A percentile compares a stretch with the other conserved stretches of the same genome.
These are phyloP conservation scores for Helminthosporium solani DNA, from an alignment of 2,329 filamentous ascomycete genomes.

Conservation along the genomic window DNA sequence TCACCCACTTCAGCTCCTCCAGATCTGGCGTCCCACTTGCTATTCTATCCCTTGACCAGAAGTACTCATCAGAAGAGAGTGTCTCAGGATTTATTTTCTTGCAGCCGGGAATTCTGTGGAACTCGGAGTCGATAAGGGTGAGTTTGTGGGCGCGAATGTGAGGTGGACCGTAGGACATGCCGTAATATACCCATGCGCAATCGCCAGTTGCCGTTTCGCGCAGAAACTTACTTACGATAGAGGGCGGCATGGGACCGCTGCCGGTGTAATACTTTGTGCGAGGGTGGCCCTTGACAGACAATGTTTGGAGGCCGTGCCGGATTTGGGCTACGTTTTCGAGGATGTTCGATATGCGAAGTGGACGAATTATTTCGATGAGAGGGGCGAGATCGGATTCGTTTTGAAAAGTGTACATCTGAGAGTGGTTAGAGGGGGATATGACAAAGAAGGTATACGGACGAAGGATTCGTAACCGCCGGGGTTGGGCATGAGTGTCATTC, in stretches of 20 bases:
- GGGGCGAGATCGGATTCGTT: conserved; percentile 52
- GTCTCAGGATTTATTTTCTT: conserved; percentile 16
- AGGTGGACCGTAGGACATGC: conserved; percentile 20
- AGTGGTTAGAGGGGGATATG: neutral
- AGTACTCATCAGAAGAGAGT: conserved; percentile 20
- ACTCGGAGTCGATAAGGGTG: conserved; percentile 18
- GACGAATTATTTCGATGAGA: conserved; percentile 53
- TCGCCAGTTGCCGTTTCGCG: conserved; percentile 16
- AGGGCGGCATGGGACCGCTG: conserved; percentile 14
- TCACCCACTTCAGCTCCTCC: conserved; percentile 42
- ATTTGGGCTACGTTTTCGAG: conserved; percentile 25
- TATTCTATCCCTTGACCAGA: conserved; percentile 20
- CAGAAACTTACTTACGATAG: conserved; percentile 12
- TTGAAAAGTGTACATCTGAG: conserved; percentile 44
- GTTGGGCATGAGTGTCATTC: conserved; percentile 41
- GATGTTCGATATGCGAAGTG: conserved; percentile 35
- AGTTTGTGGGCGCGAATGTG: conserved; percentile 19
- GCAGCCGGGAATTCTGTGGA: conserved; percentile 16
- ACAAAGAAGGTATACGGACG: neutral
- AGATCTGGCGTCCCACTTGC: conserved; percentile 25
- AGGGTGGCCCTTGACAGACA: conserved; percentile 19
- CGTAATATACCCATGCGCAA: conserved; percentile 23
- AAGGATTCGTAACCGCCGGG: conserved; percentile 21
- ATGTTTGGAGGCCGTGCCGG: conserved; percentile 20
- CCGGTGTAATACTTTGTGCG: conserved; percentile 16